phyloP scores from a whole-genome alignment of 2,329 filamentous ascomycete genomes.

The Xylariales sp. region DNA sequence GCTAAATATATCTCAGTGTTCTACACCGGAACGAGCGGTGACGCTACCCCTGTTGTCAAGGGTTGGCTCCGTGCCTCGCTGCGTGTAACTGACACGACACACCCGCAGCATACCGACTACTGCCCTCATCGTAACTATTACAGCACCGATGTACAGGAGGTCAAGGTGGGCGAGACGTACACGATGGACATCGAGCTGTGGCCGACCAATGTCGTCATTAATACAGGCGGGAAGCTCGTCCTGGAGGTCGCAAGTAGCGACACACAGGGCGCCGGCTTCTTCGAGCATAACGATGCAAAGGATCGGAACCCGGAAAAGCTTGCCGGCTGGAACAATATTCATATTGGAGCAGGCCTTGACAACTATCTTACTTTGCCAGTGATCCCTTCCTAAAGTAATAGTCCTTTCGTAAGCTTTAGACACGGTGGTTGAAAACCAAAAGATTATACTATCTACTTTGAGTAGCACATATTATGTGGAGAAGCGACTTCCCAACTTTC shows the following conservation, averaged over 20 bases:
- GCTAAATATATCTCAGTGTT: too few species aligned
- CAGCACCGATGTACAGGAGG: conserved; percentile 48
- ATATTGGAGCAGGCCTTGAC: too few species aligned
- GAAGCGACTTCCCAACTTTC: too few species aligned
- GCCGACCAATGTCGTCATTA: conserved; percentile 57
- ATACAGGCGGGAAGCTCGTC: conserved; percentile 39
- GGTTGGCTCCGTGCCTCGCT: conserved; percentile 58
- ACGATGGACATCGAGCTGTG: conserved; percentile 58
- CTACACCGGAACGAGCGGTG: conserved; percentile 62
- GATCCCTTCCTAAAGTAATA: too few species aligned
- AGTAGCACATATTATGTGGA: too few species aligned
- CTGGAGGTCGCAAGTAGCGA: conserved; percentile 43
- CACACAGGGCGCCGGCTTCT: conserved; percentile 47
- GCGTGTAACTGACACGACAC: conserved; percentile 46
- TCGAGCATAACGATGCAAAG: conserved; percentile 36
- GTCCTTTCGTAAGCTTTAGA: too few species aligned
- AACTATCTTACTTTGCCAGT: too few species aligned
- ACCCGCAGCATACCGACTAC: conserved; percentile 47
- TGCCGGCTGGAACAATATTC: conserved; percentile 39
- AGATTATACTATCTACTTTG: too few species aligned
- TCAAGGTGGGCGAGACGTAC: conserved; percentile 52
- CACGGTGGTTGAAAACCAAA: too few species aligned
- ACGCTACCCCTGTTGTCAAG: conserved; percentile 57
- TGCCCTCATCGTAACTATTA: conserved; percentile 56
- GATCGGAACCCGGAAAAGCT: conserved; percentile 39